These are phyloP conservation scores for Sugiyamaella smithiae DNA, from an alignment of 805 yeast genomes.

Conservation along the genomic window DNA sequence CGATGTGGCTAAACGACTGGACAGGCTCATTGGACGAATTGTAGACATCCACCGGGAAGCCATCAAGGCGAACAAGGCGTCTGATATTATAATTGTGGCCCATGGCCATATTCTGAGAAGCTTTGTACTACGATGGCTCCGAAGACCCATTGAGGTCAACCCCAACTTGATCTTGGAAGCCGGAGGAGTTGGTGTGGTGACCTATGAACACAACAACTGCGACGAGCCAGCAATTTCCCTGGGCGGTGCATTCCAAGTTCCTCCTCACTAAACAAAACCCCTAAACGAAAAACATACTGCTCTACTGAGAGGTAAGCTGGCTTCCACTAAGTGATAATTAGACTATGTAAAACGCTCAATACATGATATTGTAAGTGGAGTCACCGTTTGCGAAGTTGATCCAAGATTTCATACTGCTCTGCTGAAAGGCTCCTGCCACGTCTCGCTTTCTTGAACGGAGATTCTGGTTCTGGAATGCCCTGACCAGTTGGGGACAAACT, in stretches of 20 bases:
- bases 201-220: conserved; percentile 81
- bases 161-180: conserved; percentile 88
- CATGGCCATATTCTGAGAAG: conserved; percentile 93
- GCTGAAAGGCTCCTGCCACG: conserved; percentile 44
- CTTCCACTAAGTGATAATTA: no score
- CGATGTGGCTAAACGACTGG: conserved; percentile 69
- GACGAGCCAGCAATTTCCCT: conserved; percentile 84
- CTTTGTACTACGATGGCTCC: conserved; percentile 86
- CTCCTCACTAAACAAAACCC: conserved; percentile 15
- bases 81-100: conserved; percentile 81
- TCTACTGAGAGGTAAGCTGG: no score
- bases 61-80: conserved; percentile 39
- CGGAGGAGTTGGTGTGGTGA: conserved; percentile 90
- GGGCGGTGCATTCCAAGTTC: conserved; percentile 79
- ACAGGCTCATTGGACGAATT: conserved; percentile 63
- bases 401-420: conserved; percentile 52
- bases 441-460: conserved; percentile 19
- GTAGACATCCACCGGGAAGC: conserved; percentile 43
- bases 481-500: conserved; percentile 22
- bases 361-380: no score
- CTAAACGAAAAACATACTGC: no score
- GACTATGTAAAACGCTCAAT: no score
- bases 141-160: conserved; percentile 52
- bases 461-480: conserved; percentile 23
- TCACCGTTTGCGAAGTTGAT: conserved; percentile 39